Base-by-base conservation (phyloP, 371 early-diverging fungal species). In the Apophysomyces variabilis region DNA sequence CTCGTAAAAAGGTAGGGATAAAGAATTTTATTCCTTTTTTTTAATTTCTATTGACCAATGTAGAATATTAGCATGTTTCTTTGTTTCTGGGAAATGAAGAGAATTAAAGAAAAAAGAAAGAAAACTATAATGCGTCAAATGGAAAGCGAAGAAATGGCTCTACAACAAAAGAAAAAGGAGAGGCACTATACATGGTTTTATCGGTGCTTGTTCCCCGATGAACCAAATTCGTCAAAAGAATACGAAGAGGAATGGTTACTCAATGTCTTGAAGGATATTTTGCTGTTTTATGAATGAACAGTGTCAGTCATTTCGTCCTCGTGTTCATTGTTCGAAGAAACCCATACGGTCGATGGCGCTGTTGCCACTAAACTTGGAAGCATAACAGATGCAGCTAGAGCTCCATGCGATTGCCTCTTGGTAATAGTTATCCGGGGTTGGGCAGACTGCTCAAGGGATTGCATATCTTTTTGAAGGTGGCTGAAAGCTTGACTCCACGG, bases 331-430 rank as follows among this genome's bases (percentile, higher is more conserved):
- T 66, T 26, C 7, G 56, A 41, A 18, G 56, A 57, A 5, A 57
- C 62, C 66, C 66, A 66, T 1, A 61, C 61, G 1, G 66, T 66
- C 5, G 66, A 66, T 39, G 66, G 66, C 16, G 66, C 66, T 11
- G 66, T 66, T 5, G 66, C 66, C 32, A 66, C 62, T 7, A 66
- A 41, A 36, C 61, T 66, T 4, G 66, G 66, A n/a, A 66, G 44
- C 38, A 66, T 38, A 32, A 66, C 66, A 16, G 67, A 67, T 35
- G 67, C 67, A 5, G 62, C 65, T 41, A 69, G 39, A 8, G 61
- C 43, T 26, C 32, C 32, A 26, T 26, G 32, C 32, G 32, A 26
- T 26, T 26, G 32, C 32, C 32, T 1, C 3, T 26, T 21, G 32
- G 32, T 26, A 26, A 26, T 26, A 26, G 32, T 26, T 26, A 26